Conservation (phyloP, 1,284 basidiomycete genomes). For the Heterobasidion parviporum region DNA sequence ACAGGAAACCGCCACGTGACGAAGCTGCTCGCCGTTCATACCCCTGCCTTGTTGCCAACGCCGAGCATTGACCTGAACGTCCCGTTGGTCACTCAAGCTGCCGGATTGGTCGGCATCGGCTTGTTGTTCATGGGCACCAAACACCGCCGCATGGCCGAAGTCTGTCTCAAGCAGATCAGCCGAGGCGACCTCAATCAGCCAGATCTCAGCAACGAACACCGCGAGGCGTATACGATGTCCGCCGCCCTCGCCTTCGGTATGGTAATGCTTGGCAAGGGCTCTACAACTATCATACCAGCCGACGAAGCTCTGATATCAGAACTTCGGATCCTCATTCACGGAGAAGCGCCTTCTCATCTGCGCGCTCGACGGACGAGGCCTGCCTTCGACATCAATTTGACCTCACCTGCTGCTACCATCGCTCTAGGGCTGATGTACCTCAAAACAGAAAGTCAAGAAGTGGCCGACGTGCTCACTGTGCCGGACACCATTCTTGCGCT, state of each 20-base stretch:
- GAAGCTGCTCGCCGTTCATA: slow-evolving; percentile 87
- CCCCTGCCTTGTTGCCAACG: slow-evolving; percentile 84
- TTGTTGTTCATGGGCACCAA: slow-evolving; percentile 85
- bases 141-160: slow-evolving; percentile 87
- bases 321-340: slow-evolving; percentile 65
- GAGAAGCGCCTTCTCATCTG: slow-evolving; percentile 40
- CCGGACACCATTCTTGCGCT: slow-evolving; percentile 76
- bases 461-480: slow-evolving; percentile 78
- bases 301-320: slow-evolving; percentile 64
- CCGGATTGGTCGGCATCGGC: slow-evolving; percentile 85
- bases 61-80: slow-evolving; percentile 87
- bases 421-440: slow-evolving; percentile 92
- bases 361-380: slow-evolving; percentile 30
- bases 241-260: slow-evolving; percentile 90
- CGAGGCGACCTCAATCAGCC: slow-evolving; percentile 70
- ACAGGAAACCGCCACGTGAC: slow-evolving; percentile 83
- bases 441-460: slow-evolving; percentile 73
- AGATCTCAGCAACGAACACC: slow-evolving; percentile 76
- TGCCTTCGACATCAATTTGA: slow-evolving; percentile 76
- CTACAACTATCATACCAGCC: slow-evolving; percentile 50
- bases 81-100: slow-evolving; percentile 83
- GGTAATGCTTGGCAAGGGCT: slow-evolving; percentile 89
- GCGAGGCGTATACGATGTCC: slow-evolving; percentile 88
- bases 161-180: slow-evolving; percentile 80
- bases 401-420: slow-evolving; percentile 85